Percentiles rank a stretch among this genome's conserved stretches.
Conservation (phyloP, 108 stramenopile genomes). For the Parmales sp. region DNA sequence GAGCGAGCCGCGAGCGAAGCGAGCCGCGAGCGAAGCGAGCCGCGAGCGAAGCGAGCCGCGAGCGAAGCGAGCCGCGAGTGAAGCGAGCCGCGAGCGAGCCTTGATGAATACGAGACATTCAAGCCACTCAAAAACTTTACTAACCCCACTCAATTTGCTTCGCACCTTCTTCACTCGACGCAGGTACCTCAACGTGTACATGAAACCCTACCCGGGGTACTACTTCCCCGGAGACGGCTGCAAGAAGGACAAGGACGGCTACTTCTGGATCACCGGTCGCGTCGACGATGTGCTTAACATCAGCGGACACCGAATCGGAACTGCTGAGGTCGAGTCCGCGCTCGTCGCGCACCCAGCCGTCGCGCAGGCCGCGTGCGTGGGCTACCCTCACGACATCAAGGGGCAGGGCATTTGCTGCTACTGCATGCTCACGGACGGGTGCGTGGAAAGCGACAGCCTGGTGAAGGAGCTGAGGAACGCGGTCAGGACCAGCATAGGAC, state of each 20-base stretch:
- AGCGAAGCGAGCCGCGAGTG: too few species aligned
- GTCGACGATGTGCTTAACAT: constrained; percentile 83
- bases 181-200: constrained; percentile 56
- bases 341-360: constrained; percentile 64
- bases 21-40: too few species aligned
- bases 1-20: too few species aligned
- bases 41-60: too few species aligned
- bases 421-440: constrained; percentile 56
- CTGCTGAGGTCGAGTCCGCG: constrained; percentile 69
- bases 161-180: not conserved
- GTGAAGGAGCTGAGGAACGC: constrained; percentile 54
- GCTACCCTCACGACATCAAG: constrained; percentile 74
- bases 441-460: constrained; percentile 26
- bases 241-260: constrained; percentile 66
- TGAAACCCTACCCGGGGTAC: constrained; percentile 65
- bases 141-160: not conserved
- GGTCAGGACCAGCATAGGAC: constrained; percentile 63
- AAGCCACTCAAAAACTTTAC: not conserved
- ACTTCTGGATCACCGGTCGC: constrained; percentile 76
- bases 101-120: too few species aligned
- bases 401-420: constrained; percentile 77
- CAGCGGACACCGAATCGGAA: constrained; percentile 73
- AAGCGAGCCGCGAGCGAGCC: too few species aligned
- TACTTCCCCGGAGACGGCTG: constrained; percentile 80
- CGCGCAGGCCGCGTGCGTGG: constrained; percentile 72